Base-by-base conservation (phyloP, 1,284 basidiomycete genomes). In the Cryptococcus sp. region DNA sequence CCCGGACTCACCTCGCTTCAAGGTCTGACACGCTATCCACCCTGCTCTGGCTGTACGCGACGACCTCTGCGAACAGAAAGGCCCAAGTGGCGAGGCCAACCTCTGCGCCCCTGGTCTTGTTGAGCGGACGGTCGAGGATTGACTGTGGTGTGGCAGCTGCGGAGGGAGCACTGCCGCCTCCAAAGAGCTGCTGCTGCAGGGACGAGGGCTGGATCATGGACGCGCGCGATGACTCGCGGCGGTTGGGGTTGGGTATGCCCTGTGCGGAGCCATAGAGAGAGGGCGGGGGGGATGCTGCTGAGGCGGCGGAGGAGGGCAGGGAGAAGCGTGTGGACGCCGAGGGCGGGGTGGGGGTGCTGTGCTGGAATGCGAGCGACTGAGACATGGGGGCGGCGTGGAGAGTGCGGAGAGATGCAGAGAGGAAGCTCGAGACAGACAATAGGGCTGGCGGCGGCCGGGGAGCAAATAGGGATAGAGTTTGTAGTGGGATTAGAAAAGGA, bases 11-110 rank as follows among this genome's bases (percentile, higher is more conserved):
- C 87, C 84, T 82, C 67, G 88, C 83, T 78, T 99, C 96, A 56
- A 99, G 82, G 71, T 98, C 95, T 68, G 89, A 87, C 59, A 98
- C 94, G 9, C 94, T 95, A 64, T 84, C 87, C 53, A 98, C 95
- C 52, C 92, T 83, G 68, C 89, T 91, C 79, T 98, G 95, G 1
- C 91, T 94, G 75, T 98, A 98, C 71, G 91, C 87, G 1, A 97
- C 86, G 20, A 93, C 82, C 77, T 96, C 92, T 8, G 89, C 88
- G 77, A 96, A 92, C 61, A 96, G 80, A 70, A 95, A 96, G 0
- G 87, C 84, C 76, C 90, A 93, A 1, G 91, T 87, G 2, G 86
- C 83, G 2, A 86, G 80, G 20, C 88, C 87, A 50, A 94, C 89
- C 72, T 96, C 91, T 5, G 85, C 77, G 1, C 84, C 82, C 50